These are phyloP conservation scores for Coffea eugenioides DNA, from an alignment of 257 asterid species.

Conservation along the genomic window DNA sequence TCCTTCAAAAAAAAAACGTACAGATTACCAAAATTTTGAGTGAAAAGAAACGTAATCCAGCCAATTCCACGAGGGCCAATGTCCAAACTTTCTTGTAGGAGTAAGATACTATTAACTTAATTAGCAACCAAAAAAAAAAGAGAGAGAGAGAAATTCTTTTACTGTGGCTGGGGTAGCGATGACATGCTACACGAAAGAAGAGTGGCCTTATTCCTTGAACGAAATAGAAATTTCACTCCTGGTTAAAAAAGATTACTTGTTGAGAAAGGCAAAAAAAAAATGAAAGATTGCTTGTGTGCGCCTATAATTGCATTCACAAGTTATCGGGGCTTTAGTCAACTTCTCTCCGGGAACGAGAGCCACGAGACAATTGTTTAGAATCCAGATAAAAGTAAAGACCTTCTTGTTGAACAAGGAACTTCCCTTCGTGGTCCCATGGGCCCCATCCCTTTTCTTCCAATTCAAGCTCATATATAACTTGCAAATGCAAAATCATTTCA, in stretches of 20 bases:
- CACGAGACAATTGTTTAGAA: neutral
- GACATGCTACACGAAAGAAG: too few relatives aligned
- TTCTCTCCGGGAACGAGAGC: neutral
- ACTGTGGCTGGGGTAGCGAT: too few relatives aligned
- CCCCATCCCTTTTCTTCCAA: constrained; percentile 10
- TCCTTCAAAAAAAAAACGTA: too few relatives aligned
- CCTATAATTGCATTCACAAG: constrained; percentile 4
- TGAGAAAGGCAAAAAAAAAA: too few relatives aligned
- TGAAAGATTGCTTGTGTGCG: neutral
- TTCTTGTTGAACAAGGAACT: constrained; percentile 10
- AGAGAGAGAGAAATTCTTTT: neutral
- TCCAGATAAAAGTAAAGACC: neutral
- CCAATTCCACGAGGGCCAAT: neutral
- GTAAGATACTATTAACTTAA: neutral
- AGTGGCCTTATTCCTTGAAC: too few relatives aligned
- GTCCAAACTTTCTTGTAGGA: neutral
- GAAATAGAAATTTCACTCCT: too few relatives aligned
- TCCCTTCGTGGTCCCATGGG: neutral
- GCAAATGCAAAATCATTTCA: constrained; percentile 1
- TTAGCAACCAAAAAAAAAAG: neutral
- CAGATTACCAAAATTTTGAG: neutral
- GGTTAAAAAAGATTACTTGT: too few relatives aligned
- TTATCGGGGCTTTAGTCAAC: neutral
- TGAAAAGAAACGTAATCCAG: neutral
- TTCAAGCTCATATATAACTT: constrained; percentile 6